phyloP scores from a whole-genome alignment of 768 basidiomycete species.

The Mycena amicta region DNA sequence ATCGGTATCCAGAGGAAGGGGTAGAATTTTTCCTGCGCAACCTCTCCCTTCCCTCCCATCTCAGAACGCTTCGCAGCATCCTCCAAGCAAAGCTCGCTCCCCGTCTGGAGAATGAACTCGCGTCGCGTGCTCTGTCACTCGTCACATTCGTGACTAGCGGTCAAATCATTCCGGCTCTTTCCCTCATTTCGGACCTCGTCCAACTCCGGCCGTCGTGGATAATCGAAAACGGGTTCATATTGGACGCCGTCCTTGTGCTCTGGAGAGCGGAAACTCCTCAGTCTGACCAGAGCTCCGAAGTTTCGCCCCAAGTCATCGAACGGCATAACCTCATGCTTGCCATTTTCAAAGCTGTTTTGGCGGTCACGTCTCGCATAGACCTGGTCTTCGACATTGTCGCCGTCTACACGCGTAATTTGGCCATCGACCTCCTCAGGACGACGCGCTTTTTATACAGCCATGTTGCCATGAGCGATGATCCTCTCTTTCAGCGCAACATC shows the following conservation, averaged over 20 bases:
- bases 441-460: constrained; percentile 87
- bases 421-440: constrained; percentile 77
- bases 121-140: constrained; percentile 57
- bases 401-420: constrained; percentile 76
- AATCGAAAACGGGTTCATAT: constrained; percentile 60
- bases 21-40: constrained; percentile 83
- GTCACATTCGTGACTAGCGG: constrained; percentile 55
- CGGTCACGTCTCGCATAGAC: constrained; percentile 77
- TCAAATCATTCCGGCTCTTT: constrained; percentile 68
- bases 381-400: constrained; percentile 86
- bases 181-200: constrained; percentile 77
- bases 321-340: constrained; percentile 68
- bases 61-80: constrained; percentile 84
- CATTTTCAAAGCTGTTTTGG: constrained; percentile 75
- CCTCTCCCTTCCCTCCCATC: constrained; percentile 74
- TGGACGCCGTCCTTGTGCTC: constrained; percentile 71
- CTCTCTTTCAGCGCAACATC: constrained; percentile 77
- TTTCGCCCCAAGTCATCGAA: constrained; percentile 54
- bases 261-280: constrained; percentile 65
- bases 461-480: constrained; percentile 72
- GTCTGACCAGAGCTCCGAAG: constrained; percentile 43
- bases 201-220: constrained; percentile 72
- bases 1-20: constrained; percentile 86
- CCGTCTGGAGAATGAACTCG: constrained; percentile 68
- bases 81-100: constrained; percentile 80